These are phyloP conservation scores for Paraleonurus japonicus DNA, from an alignment of 257 asterid species.

Conservation along the genomic window DNA sequence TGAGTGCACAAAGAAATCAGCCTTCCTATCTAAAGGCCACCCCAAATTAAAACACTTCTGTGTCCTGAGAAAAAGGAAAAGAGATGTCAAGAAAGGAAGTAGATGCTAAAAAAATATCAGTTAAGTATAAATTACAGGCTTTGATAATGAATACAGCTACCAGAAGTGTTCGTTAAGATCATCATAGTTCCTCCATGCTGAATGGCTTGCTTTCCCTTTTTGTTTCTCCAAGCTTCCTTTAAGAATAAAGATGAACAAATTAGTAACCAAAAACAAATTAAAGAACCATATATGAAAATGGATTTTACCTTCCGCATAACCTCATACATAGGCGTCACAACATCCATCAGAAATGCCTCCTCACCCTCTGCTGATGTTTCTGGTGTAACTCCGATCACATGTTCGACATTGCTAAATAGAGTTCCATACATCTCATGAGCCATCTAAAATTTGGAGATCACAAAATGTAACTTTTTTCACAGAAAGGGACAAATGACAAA, in stretches of 20 bases:
- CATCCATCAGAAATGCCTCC: constrained; percentile 77
- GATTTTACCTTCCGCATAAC: constrained; percentile 72
- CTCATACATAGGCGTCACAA: constrained; percentile 83
- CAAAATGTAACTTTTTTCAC: constrained; percentile 11
- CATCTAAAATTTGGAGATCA: constrained; percentile 57
- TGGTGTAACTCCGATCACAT: constrained; percentile 66
- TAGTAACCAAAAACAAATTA: constrained; percentile 15
- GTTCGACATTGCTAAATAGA: constrained; percentile 57
- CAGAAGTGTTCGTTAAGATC: constrained; percentile 96
- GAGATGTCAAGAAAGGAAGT: constrained; percentile 8
- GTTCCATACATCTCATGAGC: constrained; percentile 71
- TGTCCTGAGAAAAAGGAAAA: constrained; percentile 53
- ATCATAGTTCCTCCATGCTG: constrained; percentile 96
- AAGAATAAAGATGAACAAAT: constrained; percentile 41
- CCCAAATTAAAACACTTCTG: constrained; percentile 72
- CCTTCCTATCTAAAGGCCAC: constrained; percentile 79
- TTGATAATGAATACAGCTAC: constrained; percentile 44
- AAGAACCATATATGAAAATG: constrained; percentile 3
- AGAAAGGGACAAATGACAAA: neutral
- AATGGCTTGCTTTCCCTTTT: constrained; percentile 91
- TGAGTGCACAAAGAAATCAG: constrained; percentile 82
- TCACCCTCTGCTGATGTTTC: constrained; percentile 55
- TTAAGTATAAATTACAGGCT: constrained; percentile 16
- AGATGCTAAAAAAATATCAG: neutral
- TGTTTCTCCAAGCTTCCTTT: constrained; percentile 93